Evolutionary conservation across 164 flowering plant species (phyloP), one percentile per base, ranked within the genome.

Genomic region (Saururus chinensis): DNA sequence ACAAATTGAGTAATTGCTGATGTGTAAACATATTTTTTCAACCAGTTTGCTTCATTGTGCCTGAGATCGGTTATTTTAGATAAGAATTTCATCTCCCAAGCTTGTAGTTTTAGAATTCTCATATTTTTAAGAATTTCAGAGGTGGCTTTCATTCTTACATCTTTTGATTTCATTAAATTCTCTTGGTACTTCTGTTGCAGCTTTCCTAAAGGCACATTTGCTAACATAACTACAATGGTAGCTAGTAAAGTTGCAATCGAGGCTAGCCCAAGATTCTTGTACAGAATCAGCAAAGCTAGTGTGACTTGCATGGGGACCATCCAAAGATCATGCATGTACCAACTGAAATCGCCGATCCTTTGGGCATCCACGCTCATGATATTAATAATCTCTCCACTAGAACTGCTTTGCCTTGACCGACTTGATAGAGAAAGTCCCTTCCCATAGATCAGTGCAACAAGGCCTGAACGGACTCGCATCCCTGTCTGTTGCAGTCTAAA

Each of bases 101-200:
- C 89, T 59, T 86, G 92, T 58, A 88, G 83, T 72, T 88, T 88
- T 62, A 88, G 83, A 63, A 88, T 82, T 59, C 87, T 86, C 96
- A 88, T 86, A 74, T 84, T 86, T 74, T 82, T 78, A 51, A 86
- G 71, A 12, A 80, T 72, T 68, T 84, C 96, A 19, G 92, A 75
- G 0, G 87, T 88, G 10, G 77, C 77, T 68, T 79, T 84, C 92
- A 86, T 88, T 68, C 96, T 75, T 35, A 56, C 59, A 64, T 88
- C 96, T 70, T 88, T 88, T 1, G 90, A 73, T 48, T 75, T 71
- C 96, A 88, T 88, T 3, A 88, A 53, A 63, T 79, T 77, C 0
- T 62, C 76, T 58, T 84, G 88, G 57, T 64, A 80, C 25, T 73
- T 71, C 80, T 84, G 77, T 57, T 76, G 77, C 62, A 80, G 45